Percentiles rank a stretch among this genome's conserved stretches.
Evolutionary conservation across 495 filamentous ascomycete genomes (phyloP).

Genomic region (Neurospora sp.): DNA sequence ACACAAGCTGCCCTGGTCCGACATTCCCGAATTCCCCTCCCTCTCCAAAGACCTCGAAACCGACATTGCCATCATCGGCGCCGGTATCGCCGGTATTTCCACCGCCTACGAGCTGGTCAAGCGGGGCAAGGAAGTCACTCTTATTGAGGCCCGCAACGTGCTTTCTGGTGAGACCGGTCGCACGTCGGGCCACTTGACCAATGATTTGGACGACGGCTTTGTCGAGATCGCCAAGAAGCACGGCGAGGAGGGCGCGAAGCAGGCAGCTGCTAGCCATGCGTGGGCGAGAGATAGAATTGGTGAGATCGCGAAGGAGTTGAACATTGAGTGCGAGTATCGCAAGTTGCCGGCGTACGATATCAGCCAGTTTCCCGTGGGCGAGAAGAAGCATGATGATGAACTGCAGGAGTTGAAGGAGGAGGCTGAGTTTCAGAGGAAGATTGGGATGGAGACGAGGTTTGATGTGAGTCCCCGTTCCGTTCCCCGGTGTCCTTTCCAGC

Average conservation of each 20-base stretch:
- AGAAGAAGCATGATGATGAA: constrained; percentile 33
- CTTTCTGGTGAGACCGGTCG: constrained; percentile 44
- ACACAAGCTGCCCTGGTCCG: constrained; percentile 37
- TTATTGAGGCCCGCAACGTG: constrained; percentile 45
- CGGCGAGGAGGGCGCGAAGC: constrained; percentile 34
- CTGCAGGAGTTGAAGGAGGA: constrained; percentile 27
- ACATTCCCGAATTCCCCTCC: constrained; percentile 34
- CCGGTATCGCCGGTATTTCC: constrained; percentile 45
- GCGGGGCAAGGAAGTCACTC: constrained; percentile 37
- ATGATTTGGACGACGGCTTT: constrained; percentile 43
- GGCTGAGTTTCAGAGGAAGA: constrained; percentile 26
- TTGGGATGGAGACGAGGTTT: constrained; percentile 36
- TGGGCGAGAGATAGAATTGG: constrained; percentile 44
- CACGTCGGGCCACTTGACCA: constrained; percentile 46
- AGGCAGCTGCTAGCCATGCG: constrained; percentile 43
- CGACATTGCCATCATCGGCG: constrained; percentile 44
- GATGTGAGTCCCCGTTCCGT: constrained; percentile 9
- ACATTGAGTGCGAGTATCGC: constrained; percentile 48
- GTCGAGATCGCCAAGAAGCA: constrained; percentile 40
- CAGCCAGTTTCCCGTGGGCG: constrained; percentile 20
- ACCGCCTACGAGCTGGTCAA: constrained; percentile 43
- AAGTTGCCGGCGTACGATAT: constrained; percentile 36
- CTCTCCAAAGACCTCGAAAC: constrained; percentile 28
- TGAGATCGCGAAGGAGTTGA: constrained; percentile 34
- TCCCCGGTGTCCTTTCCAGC: not conserved